Evolutionary conservation across 1,284 basidiomycete species (phyloP).

Genomic region (Tilletia walkeri): DNA sequence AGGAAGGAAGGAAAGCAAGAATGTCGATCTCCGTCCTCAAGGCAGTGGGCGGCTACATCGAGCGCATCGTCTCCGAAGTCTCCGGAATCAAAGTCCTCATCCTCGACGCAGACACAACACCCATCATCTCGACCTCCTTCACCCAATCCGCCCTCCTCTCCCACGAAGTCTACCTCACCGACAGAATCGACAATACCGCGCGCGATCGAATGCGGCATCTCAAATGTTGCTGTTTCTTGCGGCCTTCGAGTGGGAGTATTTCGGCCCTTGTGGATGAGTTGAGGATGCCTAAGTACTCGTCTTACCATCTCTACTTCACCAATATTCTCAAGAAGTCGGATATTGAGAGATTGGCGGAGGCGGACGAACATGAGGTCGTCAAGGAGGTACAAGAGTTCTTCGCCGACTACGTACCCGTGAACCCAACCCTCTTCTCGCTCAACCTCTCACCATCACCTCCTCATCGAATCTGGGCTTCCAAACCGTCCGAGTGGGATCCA

Average conservation of each 20-base stretch:
- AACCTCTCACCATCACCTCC: conserved; percentile 53
- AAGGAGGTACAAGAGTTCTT: conserved; percentile 76
- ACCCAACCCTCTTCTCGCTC: conserved; percentile 83
- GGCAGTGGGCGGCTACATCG: conserved; percentile 89
- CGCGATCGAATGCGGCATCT: conserved; percentile 76
- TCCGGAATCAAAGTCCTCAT: conserved; percentile 95
- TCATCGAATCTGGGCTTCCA: conserved; percentile 68
- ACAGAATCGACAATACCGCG: conserved; percentile 79
- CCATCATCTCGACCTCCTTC: conserved; percentile 89
- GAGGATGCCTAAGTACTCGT: conserved; percentile 76
- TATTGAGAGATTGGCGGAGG: conserved; percentile 89
- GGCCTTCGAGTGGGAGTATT: conserved; percentile 76
- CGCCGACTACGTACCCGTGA: conserved; percentile 55
- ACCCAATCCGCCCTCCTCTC: conserved; percentile 92
- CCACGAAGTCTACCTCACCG: conserved; percentile 96
- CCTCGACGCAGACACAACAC: conserved; percentile 91
- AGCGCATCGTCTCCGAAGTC: conserved; percentile 81
- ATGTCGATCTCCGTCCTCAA: conserved; percentile 58
- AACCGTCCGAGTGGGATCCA: conserved; percentile 63
- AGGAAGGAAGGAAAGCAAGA: background rate
- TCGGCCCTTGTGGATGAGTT: conserved; percentile 80
- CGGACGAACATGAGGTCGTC: conserved; percentile 94
- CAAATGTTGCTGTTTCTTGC: conserved; percentile 91
- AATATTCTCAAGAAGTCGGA: conserved; percentile 83
- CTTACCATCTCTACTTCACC: conserved; percentile 85